These are phyloP conservation scores for Saturnispora besseyi DNA, from an alignment of 805 yeast genomes.

Conservation along the genomic window DNA sequence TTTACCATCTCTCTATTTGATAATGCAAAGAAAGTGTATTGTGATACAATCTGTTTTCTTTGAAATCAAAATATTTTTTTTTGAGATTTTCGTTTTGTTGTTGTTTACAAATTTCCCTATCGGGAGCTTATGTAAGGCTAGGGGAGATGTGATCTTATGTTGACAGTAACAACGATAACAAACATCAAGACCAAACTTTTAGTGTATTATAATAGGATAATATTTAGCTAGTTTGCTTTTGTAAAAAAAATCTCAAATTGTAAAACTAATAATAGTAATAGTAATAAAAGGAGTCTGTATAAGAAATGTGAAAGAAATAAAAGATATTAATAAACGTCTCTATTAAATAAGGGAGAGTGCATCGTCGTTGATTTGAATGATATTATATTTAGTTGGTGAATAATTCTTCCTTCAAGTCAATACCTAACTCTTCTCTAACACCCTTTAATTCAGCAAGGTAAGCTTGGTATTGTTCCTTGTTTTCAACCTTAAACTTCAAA, in stretches of 20 bases:
- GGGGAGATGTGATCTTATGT: background rate
- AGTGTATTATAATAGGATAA: background rate
- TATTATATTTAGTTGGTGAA: constrained; percentile 28
- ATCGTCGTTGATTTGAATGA: constrained; percentile 1
- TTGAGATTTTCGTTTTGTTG: background rate
- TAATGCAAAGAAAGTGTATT: background rate
- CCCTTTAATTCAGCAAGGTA: constrained; percentile 92
- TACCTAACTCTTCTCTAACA: constrained; percentile 84
- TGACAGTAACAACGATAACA: background rate
- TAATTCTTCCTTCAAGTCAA: constrained; percentile 86
- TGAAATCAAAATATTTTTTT: background rate
- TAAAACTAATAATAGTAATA: background rate
- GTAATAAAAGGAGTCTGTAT: background rate
- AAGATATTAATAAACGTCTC: background rate
- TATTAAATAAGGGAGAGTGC: background rate
- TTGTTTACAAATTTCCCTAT: constrained; percentile 8
- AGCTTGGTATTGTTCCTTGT: constrained; percentile 87
- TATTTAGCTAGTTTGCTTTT: background rate
- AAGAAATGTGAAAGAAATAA: constrained; percentile 4
- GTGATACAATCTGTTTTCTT: background rate
- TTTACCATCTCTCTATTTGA: background rate
- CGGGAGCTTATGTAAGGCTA: background rate
- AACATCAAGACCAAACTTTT: background rate
- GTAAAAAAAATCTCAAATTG: background rate
- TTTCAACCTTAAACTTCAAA: constrained; percentile 91